phyloP scores from a whole-genome alignment of 2,329 filamentous ascomycete species.

The Elsinoe australis region DNA sequence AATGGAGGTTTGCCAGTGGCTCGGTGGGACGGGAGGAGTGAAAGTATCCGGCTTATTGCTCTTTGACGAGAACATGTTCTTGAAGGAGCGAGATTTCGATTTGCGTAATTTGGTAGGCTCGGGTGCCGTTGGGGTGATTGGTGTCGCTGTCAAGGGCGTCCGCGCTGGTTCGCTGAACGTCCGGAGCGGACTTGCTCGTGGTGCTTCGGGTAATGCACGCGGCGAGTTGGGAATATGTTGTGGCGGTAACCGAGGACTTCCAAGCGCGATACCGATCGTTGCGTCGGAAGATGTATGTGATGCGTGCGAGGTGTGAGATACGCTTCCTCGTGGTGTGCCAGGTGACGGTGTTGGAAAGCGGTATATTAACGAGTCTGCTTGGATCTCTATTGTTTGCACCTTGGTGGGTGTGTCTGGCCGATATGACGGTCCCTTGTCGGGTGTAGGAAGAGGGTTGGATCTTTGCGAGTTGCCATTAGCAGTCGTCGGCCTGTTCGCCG shows the following conservation, averaged over 20 bases:
- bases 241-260: slow-evolving; percentile 11
- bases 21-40: slow-evolving; percentile 2
- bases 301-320: background rate
- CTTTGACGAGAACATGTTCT: slow-evolving; percentile 14
- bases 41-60: background rate
- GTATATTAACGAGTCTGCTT: slow-evolving; percentile 13
- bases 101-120: slow-evolving; percentile 14
- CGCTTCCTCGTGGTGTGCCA: slow-evolving; percentile 1
- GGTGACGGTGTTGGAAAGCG: slow-evolving; percentile 15
- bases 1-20: slow-evolving; percentile 6
- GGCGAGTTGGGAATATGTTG: slow-evolving; percentile 9
- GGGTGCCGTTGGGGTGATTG: background rate
- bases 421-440: slow-evolving; percentile 9
- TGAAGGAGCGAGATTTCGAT: slow-evolving; percentile 8
- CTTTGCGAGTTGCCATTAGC: background rate
- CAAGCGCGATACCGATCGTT: slow-evolving; percentile 12
- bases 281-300: background rate
- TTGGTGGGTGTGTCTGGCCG: background rate
- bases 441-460: slow-evolving; percentile 10
- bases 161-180: slow-evolving; percentile 14
- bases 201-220: slow-evolving; percentile 8
- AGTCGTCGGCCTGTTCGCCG: slow-evolving; percentile 1
- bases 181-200: slow-evolving; percentile 4
- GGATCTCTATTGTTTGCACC: slow-evolving; percentile 13
- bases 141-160: background rate